Base-by-base conservation (phyloP, 1,139 yeast genomes). In the Debaryomycetaceae sp. region DNA sequence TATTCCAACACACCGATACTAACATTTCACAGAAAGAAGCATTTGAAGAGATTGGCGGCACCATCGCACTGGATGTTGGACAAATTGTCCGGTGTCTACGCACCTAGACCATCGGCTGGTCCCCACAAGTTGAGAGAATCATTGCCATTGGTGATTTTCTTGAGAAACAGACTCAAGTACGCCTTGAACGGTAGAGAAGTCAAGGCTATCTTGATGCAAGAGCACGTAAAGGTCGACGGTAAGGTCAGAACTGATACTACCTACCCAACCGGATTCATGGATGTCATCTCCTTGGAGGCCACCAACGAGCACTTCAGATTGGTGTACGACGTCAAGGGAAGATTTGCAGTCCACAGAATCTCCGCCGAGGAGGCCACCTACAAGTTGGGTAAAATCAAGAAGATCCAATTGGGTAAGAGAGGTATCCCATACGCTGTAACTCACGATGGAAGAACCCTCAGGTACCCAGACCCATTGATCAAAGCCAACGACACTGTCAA, bases 21-120 rank as follows among this genome's bases (percentile, higher is more conserved):
- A 66, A 68, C 73, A 6, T 34, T 14, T 34, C 31, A 42, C 58
- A 79, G 84, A 81, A 89, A 89, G 91, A 90, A 90, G 84, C 97
- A 90, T 75, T 83, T 90, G 77, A 89, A 89, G 86, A 87, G 97
- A 82, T 84, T 89, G 77, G 96, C 96, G 74, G 97, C 97, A 48
- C 98, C 98, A 81, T 84, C 89, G 81, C 97, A 91, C 84, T 91
- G 97, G 97, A 86, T 91, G 95, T 86, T 91, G 82, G 97, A 91
- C 95, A 91, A 91, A 81, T 82, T 91, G 80, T 87, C 96, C 72
- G 98, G 98, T 71, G 81, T 88, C 74, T 91, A 91, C 75, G 97
- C 97, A 59, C 97, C 97, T 78, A 89, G 97, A 82, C 95, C 97
- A 68, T 88, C 96, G 57, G 84, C 96, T 60, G 98, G 98, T 81